Evolutionary conservation across 306 rosid species (phyloP).

Genomic region (Rosa rugosa): DNA sequence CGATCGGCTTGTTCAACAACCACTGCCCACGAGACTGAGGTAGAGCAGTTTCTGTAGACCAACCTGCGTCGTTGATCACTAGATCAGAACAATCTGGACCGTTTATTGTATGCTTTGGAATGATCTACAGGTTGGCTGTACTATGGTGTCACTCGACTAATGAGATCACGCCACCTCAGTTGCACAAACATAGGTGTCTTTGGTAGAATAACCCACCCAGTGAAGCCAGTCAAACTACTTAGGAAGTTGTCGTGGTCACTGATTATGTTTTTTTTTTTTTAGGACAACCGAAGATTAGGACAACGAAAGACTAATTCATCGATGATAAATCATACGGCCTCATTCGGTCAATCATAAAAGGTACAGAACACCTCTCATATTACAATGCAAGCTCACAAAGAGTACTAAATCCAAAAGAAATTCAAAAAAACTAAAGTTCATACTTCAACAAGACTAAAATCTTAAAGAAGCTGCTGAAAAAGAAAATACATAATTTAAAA

Average conservation of each 20-base stretch:
- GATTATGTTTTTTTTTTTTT: no score
- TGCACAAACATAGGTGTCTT: not conserved
- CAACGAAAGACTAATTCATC: no score
- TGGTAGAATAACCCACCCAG: not conserved
- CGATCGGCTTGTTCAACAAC: constrained; percentile 6
- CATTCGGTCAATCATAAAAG: no score
- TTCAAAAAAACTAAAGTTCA: no score
- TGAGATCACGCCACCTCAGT: not conserved
- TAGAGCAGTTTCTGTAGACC: not conserved
- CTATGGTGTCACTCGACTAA: not conserved
- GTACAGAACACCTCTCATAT: no score
- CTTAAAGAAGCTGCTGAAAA: no score
- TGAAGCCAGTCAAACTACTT: no score
- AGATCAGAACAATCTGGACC: not conserved
- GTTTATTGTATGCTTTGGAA: not conserved
- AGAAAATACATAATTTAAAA: no score
- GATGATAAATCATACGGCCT: no score
- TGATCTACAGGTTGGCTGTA: not conserved
- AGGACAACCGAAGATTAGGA: accelerated
- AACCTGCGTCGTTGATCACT: not conserved
- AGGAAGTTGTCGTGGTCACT: not conserved
- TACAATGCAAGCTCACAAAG: no score
- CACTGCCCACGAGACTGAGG: not conserved
- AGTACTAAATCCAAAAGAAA: no score
- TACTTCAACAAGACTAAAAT: no score